A percentile compares a stretch with the other conserved stretches of the same genome.
Conservation (phyloP, 2,329 filamentous ascomycete genomes). For the Ophiostoma piceae region DNA sequence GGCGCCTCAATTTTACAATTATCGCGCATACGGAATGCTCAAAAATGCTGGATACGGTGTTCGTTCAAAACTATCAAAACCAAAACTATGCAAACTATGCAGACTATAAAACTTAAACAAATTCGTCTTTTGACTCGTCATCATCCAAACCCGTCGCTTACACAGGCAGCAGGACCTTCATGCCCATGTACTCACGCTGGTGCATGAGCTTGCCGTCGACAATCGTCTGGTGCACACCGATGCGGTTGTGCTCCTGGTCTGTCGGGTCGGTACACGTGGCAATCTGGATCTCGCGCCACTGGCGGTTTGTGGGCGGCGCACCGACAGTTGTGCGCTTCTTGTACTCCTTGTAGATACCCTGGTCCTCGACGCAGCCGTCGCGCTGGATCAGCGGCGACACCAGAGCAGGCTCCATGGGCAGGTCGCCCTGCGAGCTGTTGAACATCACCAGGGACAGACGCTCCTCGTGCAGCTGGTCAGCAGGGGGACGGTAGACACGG, state of each 20-base stretch:
- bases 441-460: conserved; percentile 42
- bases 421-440: conserved; percentile 43
- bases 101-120: neutral
- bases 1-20: neutral
- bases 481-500: conserved; percentile 40
- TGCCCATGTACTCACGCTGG: conserved; percentile 43
- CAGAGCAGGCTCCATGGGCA: conserved; percentile 40
- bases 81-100: neutral
- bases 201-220: conserved; percentile 44
- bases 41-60: neutral
- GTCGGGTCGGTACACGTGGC: conserved; percentile 41
- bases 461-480: conserved; percentile 38
- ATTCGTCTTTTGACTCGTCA: neutral
- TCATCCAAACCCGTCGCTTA: conserved; percentile 23
- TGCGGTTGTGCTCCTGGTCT: conserved; percentile 37
- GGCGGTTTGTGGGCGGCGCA: conserved; percentile 40
- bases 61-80: neutral
- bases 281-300: conserved; percentile 49
- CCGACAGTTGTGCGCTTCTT: conserved; percentile 39
- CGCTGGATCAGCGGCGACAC: conserved; percentile 33
- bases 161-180: conserved; percentile 42
- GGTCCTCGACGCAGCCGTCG: conserved; percentile 41
- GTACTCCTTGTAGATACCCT: conserved; percentile 45
- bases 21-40: neutral
- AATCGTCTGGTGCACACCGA: conserved; percentile 41